Base-by-base conservation (phyloP, 148 eudicot genomes). In the Rhododendron henanense region DNA sequence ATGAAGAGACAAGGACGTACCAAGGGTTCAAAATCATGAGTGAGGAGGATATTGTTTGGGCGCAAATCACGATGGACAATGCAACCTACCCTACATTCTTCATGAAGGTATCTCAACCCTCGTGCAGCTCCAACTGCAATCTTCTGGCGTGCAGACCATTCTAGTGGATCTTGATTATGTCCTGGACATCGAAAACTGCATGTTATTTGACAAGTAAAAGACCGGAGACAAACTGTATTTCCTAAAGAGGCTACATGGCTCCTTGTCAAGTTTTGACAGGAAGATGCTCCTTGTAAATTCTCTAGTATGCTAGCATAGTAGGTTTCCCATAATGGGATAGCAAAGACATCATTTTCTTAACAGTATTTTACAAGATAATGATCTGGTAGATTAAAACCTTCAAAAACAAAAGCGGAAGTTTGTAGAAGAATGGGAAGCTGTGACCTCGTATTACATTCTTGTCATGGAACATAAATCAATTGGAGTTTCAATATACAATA, bases 51-150 rank as follows among this genome's bases (percentile, higher is more conserved):
- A 87, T 95, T 95, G 86, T 95, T 95, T 63, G 98, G 98, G 83
- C 98, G 90, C 98, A 95, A 90, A 84, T 95, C 98, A 47, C 97
- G 98, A 89, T 95, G 98, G 82, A 95, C 94, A 76, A 95, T 94
- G 82, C 98, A 95, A 53, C 98, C 98, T 73, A 95, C 96, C 87
- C 98, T 90, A 69, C 98, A 94, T 86, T 95, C 98, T 90, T 95
- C 98, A 88, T 95, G 98, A 83, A 95, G 98, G 89, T 95, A 95
- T 88, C 98, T 93, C 89, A 95, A 87, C 51, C 98, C 98, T 86
- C 98, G 89, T 84, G 98, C 94, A 89, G 98, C 96, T 89, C 98
- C 98, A 85, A 93, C 87, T 23, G 98, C 98, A 81, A 95, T 94
- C 86, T 92, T 95, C 87, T 88, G 91, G 48, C 98, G 86, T 53